Evolutionary conservation across 176 grass and related monocot genomes (phyloP), one percentile per base, ranked within the genome.

Genomic region (Tuctoria greenei): DNA sequence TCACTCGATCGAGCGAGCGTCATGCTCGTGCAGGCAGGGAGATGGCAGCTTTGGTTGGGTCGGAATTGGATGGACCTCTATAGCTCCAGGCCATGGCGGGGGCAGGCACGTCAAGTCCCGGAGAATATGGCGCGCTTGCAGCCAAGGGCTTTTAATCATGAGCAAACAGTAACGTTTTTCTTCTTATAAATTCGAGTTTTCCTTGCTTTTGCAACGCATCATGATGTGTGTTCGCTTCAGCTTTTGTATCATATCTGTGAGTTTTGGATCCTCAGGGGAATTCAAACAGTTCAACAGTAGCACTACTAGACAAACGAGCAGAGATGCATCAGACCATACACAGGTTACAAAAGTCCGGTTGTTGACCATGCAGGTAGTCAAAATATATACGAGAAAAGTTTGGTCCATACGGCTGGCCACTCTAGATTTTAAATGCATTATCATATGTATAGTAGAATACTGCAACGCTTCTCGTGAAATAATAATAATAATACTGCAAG

Each of bases 101-200:
- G 70, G 8, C 40, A 1, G 10, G 10, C 61, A 38, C 18, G 39
- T 82, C 80, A 44, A 82, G 65, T 75, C 61, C 49, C 17, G 21
- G 31, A 76, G 64, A 52, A 61, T 52, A 69, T 69, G 81, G 21
- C 64, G 31, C 47, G 47, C 47, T 5, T 18, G 47, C 55, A 12
- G 64, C 73, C 73, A 64, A 68, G 61, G n/a, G 2, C 50, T 39
- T 61, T 7, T 39, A 47, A 81, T 81, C 79, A 72, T 81, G 35
- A 17, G 2, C 67, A 18, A 51, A 72, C 6, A 52, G 51, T 20
- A 54, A 21, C 20, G 21, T 10, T 24, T 24, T 52, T 50, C 6
- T n/a, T n/a, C n/a, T n/a, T n/a, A n/a, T n/a, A n/a, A n/a, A n/a
- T n/a, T n/a, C n/a, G n/a, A n/a, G n/a, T n/a, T n/a, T n/a, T n/a